Percentiles rank a stretch among this genome's conserved stretches.
Evolutionary conservation across 768 basidiomycete species (phyloP).

Genomic region (Lentinula boryana): DNA sequence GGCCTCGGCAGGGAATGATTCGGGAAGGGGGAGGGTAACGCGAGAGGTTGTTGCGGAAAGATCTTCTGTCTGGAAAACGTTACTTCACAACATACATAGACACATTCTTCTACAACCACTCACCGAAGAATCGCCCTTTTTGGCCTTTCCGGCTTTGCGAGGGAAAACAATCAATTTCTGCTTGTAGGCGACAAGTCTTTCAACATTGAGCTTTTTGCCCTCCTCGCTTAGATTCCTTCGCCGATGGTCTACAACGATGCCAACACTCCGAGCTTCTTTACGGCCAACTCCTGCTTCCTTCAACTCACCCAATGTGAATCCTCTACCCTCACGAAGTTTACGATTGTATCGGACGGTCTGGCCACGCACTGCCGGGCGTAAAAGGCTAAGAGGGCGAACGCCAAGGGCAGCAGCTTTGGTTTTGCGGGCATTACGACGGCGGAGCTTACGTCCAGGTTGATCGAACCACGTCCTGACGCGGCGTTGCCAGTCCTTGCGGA

Average conservation of each 20-base stretch:
- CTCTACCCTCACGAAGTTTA: conserved; percentile 94
- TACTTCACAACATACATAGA: conserved; percentile 8
- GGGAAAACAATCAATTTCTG: conserved; percentile 93
- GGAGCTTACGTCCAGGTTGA: conserved; percentile 97
- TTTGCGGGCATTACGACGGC: conserved; percentile 88
- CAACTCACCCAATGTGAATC: conserved; percentile 91
- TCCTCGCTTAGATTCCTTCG: conserved; percentile 96
- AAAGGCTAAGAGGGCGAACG: conserved; percentile 83
- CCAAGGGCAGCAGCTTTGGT: conserved; percentile 87
- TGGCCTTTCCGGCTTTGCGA: conserved; percentile 89
- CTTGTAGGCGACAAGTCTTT: conserved; percentile 92
- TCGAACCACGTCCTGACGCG: conserved; percentile 98
- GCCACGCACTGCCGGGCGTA: conserved; percentile 94
- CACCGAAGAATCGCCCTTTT: conserved; percentile 91
- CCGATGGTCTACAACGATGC: conserved; percentile 95
- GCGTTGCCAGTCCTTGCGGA: conserved; percentile 99
- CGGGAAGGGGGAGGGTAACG: conserved; percentile 57
- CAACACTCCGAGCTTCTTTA: conserved; percentile 90
- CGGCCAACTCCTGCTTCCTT: conserved; percentile 93
- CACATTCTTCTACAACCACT: conserved; percentile 22
- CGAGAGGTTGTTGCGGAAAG: conserved; percentile 76
- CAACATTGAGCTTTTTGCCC: conserved; percentile 92
- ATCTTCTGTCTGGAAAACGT: conserved; percentile 61
- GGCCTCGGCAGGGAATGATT: conserved; percentile 62
- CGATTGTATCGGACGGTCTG: conserved; percentile 98